Evolutionary conservation across 2,329 filamentous ascomycete species (phyloP).

Genomic region (Nemania sp.): DNA sequence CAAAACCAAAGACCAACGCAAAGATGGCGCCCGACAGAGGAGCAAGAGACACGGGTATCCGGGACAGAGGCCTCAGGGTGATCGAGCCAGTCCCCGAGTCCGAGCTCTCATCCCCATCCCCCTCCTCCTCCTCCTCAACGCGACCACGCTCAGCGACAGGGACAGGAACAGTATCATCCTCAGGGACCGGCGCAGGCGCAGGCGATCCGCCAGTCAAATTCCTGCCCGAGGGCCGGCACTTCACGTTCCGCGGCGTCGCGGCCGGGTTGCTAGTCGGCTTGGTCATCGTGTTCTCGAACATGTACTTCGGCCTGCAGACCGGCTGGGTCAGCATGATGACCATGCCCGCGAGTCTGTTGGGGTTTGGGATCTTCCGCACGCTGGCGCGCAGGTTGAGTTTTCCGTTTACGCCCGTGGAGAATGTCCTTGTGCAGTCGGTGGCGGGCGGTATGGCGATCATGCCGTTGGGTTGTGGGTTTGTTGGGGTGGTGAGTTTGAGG

Average conservation of each 20-base stretch:
- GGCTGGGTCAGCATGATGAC: constrained; percentile 79
- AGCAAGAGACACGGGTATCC: too few relatives aligned
- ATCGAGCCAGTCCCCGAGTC: too few relatives aligned
- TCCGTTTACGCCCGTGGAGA: constrained; percentile 93
- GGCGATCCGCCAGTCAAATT: constrained; percentile 28
- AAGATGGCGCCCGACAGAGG: too few relatives aligned
- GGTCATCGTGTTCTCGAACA: constrained; percentile 94
- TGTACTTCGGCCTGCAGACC: constrained; percentile 97
- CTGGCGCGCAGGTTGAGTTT: constrained; percentile 71
- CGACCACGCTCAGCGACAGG: constrained; percentile 7
- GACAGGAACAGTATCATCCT: constrained; percentile 4
- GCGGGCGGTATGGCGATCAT: constrained; percentile 95
- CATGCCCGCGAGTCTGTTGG: constrained; percentile 92
- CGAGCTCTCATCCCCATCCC: neutral
- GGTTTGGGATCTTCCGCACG: constrained; percentile 89
- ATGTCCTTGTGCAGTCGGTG: constrained; percentile 94
- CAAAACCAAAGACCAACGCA: too few relatives aligned
- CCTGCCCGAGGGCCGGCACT: constrained; percentile 62
- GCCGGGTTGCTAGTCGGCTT: constrained; percentile 84
- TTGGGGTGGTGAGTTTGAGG: constrained; percentile 67
- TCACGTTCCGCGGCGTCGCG: constrained; percentile 78
- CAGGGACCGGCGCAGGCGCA: neutral
- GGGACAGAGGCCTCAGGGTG: too few relatives aligned
- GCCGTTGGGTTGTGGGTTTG: constrained; percentile 93
- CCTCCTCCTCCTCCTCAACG: neutral